Percentiles rank a stretch among this genome's conserved stretches.
Conservation (phyloP, 495 filamentous ascomycete species). For the Aspergillus panamensis region DNA sequence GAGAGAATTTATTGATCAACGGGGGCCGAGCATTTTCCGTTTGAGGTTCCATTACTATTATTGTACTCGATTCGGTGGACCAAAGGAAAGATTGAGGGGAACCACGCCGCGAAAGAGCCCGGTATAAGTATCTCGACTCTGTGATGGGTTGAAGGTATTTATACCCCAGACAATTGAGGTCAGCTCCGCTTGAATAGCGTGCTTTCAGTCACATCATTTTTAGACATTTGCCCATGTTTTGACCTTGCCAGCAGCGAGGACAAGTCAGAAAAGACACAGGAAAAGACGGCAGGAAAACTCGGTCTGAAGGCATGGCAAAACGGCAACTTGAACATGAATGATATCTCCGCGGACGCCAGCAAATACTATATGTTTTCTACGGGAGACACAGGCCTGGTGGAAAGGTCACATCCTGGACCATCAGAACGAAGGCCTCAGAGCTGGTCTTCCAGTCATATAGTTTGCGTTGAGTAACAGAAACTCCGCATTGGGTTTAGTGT, state of each 20-base stretch:
- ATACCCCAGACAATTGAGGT: constrained; percentile 1
- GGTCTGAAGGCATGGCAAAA: neutral
- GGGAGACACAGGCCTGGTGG: neutral
- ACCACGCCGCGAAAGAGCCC: neutral
- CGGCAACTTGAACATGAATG: neutral
- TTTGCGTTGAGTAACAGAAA: constrained; percentile 46
- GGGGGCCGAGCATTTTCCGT: neutral
- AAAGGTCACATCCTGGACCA: neutral
- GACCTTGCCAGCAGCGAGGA: neutral
- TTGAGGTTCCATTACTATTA: neutral
- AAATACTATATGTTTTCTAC: neutral
- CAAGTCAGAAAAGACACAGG: neutral
- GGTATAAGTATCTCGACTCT: neutral
- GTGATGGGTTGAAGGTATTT: neutral
- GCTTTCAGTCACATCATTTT: neutral
- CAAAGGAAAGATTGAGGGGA: neutral
- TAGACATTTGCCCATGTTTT: neutral
- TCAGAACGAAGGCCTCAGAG: neutral
- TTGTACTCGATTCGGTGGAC: neutral
- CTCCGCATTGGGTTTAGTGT: constrained; percentile 27
- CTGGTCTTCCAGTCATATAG: constrained; percentile 31
- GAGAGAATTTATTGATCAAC: neutral
- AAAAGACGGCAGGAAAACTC: neutral
- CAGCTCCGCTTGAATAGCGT: neutral
- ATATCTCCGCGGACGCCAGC: constrained; percentile 18